Evolutionary conservation across 164 flowering plant species (phyloP), one percentile per base, ranked within the genome.

Genomic region (Tetracentron sinense): DNA sequence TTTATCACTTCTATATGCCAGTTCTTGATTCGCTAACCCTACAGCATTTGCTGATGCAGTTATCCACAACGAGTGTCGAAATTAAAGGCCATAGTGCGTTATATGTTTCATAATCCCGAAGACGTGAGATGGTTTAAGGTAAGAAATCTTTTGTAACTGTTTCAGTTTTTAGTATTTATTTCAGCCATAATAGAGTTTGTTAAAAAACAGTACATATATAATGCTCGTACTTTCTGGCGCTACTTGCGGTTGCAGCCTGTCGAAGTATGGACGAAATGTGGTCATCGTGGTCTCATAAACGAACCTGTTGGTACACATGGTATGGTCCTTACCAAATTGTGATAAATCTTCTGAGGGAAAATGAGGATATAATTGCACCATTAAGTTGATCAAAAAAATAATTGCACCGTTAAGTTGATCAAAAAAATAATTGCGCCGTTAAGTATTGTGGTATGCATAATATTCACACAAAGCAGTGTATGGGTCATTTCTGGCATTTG

Each of bases 261-360:
- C 21, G 99, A 95, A 69, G 81, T 95, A 29, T 92, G 87, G 89
- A 75, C 94, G 33, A 92, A 92, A 69, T 77, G 82, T 72, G 99
- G 97, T 61, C 92, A 89, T 29, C 96, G 96, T 44, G 97, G 99
- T 55, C 92, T 94, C 48, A 68, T 95, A 4, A 91, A 86, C 81
- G 99, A 95, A 60, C 89, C 99, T 71, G 91, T 92, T 64, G 99
- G 99, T 57, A 95, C 97, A 62, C 99, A 95, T 69, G 97, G 98
- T 94, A 84, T 56, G 79, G 27, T 65, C 59, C 30, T 42, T 14
- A 26, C 19, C 8, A 22, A 21, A 12, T 20, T 27, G 1, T 30
- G 30, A 5, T 60, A 15, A 14, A 21, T 48, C 46, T 35, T 56
- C 42, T 17, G 56, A 16, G 31, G 31, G 31, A 25, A n/a, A n/a